These are phyloP conservation scores for Aaosphaeria pasadenensis DNA, from an alignment of 2,329 filamentous ascomycete species.

Conservation along the genomic window DNA sequence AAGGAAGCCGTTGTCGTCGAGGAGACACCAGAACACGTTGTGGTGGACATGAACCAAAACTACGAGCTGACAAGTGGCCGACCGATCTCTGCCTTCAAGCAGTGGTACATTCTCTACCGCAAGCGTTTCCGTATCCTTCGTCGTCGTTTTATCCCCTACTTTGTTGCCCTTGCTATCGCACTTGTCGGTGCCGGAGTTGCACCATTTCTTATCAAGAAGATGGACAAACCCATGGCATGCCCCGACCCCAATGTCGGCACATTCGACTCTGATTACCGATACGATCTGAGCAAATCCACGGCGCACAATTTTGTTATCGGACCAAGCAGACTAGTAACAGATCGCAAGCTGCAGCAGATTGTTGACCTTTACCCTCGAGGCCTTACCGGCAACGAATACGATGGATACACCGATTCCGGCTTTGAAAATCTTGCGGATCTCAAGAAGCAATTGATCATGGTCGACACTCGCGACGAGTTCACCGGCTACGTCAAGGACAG, in stretches of 20 bases:
- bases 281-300: constrained; percentile 7
- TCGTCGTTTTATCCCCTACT: constrained; percentile 71
- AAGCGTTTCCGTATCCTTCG: constrained; percentile 75
- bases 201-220: constrained; percentile 65
- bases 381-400: background rate
- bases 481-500: background rate
- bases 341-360: constrained; percentile 11
- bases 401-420: background rate
- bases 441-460: background rate
- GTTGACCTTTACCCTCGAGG: constrained; percentile 19
- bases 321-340: constrained; percentile 11
- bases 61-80: constrained; percentile 60
- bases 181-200: constrained; percentile 75
- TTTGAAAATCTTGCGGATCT: background rate
- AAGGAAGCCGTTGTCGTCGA: constrained; percentile 3
- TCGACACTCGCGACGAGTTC: background rate
- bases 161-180: constrained; percentile 71
- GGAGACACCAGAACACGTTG: background rate
- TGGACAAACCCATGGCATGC: constrained; percentile 46
- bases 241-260: constrained; percentile 16
- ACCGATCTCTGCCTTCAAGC: constrained; percentile 64
- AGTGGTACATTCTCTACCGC: constrained; percentile 68
- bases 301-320: constrained; percentile 12
- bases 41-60: constrained; percentile 1
- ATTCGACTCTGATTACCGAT: constrained; percentile 8